Evolutionary conservation across 768 basidiomycete genomes (phyloP), one percentile per base, ranked within the genome.

Genomic region (Ramaria sp.): DNA sequence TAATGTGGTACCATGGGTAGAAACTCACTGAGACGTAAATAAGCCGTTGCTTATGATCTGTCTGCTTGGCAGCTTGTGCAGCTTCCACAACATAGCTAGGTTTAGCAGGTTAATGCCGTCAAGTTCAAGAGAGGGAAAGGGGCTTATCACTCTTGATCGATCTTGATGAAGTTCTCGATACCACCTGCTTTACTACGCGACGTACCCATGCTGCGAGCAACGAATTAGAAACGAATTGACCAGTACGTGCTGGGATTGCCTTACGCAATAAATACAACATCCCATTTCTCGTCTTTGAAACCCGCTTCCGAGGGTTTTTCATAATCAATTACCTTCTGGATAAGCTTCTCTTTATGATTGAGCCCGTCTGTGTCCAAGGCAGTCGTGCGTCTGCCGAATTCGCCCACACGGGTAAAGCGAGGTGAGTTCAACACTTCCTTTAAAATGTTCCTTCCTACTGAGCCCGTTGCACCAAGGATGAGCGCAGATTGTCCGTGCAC

Each of bases 401-500:
- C 87, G 72, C 73, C 0, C 63, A 53, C 2, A 72, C 64, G 30
- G 80, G 66, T 15, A 71, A 50, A 13, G 75, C 73, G 15, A 65
- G 53, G 9, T 13, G 77, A 80, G 1, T 73, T 68, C 30, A 91
- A 78, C 7, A 90, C 77, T 50, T 83, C 76, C 22, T 71, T 71
- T 15, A 91, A 77, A 45, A 88, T 70, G 41, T 76, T 69, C 41
- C 75, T 77, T 34, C 89, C 89, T 3, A 75, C 75, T 51, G 81
- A 81, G 51, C 89, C 89, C 0, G 88, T 89, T 1, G 81, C 83
- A 19, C 89, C 89, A 43, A 91, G 61, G 20, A 91, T 70, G 57
- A 91, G 77, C n/a, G 88, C 86, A 15, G 80, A 69, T 62, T 65
- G 42, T 24, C 45, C 59, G 10, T 59, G 33, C 33, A 13, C 34